Conservation (phyloP, 805 yeast species). For the Starmerella ratchasimensis region DNA sequence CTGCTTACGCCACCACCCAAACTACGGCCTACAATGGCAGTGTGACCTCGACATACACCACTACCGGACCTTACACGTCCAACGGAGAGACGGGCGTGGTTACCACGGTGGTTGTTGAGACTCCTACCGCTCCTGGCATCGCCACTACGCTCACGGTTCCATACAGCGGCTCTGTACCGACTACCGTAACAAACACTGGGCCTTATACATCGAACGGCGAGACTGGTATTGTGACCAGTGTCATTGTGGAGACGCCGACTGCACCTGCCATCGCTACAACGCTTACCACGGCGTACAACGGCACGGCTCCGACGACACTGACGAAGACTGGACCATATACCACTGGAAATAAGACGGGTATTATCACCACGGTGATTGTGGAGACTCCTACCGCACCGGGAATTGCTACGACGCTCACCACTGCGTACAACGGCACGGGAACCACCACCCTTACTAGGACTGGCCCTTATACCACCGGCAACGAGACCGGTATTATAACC, state of each 20-base stretch:
- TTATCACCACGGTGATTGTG: not conserved
- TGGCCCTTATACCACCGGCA: not conserved
- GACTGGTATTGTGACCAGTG: not conserved
- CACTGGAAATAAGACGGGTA: not conserved
- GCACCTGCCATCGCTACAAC: constrained; percentile 1
- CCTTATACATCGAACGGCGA: not conserved
- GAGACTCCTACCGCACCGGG: constrained; percentile 3
- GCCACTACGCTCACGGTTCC: not conserved
- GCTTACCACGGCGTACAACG: not conserved
- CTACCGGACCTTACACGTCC: constrained; percentile 1
- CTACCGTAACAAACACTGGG: not conserved
- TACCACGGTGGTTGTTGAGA: not conserved
- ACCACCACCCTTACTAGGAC: not conserved
- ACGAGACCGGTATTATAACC: not conserved
- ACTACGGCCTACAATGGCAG: not conserved
- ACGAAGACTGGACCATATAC: not conserved
- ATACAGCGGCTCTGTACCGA: not conserved
- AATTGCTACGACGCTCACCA: constrained; percentile 1
- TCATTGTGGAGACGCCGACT: constrained; percentile 1
- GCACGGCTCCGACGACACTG: not conserved
- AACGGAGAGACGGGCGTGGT: not conserved
- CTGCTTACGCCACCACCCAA: not conserved
- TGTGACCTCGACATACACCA: not conserved
- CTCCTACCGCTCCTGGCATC: not conserved
- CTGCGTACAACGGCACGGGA: not conserved